Percentiles rank a stretch among this genome's conserved stretches.
Evolutionary conservation across 176 grass and related monocot species (phyloP).

Genomic region (Aegilops speltoides): DNA sequence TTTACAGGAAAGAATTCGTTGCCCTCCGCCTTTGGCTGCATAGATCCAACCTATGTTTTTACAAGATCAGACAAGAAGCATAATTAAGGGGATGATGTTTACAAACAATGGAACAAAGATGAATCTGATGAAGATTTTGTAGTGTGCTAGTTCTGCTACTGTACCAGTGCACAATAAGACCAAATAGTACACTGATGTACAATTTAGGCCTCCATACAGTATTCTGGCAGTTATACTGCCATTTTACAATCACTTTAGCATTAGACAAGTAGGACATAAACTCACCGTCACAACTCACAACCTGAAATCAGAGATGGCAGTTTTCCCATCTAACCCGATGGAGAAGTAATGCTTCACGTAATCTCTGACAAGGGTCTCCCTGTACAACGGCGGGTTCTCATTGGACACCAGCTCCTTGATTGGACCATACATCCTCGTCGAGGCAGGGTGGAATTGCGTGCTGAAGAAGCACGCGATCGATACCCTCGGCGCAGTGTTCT

Average conservation of each 20-base stretch:
- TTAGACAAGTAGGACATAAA: neutral
- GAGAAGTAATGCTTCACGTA: conserved; percentile 26
- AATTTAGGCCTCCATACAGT: neutral
- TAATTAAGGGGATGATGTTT: neutral
- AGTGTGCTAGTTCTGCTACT: neutral
- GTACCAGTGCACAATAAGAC: neutral
- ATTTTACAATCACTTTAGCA: neutral
- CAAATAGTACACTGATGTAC: neutral
- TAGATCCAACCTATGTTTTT: neutral
- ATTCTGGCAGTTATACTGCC: neutral
- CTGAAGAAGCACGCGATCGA: conserved; percentile 60
- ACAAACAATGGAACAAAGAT: neutral
- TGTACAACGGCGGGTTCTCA: conserved; percentile 46
- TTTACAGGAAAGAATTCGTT: neutral
- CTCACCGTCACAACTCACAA: conserved; percentile 21
- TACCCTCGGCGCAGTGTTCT: conserved; percentile 30
- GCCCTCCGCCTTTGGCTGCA: neutral
- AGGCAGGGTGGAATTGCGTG: conserved; percentile 36
- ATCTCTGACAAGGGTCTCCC: conserved; percentile 45
- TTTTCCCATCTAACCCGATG: conserved; percentile 38
- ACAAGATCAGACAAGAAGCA: neutral
- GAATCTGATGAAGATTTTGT: neutral
- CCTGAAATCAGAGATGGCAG: conserved; percentile 36
- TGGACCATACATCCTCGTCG: conserved; percentile 52
- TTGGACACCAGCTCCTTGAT: conserved; percentile 63